These are phyloP conservation scores for Fusarium sterilihyphosum DNA, from an alignment of 2,329 filamentous ascomycete species.

Conservation along the genomic window DNA sequence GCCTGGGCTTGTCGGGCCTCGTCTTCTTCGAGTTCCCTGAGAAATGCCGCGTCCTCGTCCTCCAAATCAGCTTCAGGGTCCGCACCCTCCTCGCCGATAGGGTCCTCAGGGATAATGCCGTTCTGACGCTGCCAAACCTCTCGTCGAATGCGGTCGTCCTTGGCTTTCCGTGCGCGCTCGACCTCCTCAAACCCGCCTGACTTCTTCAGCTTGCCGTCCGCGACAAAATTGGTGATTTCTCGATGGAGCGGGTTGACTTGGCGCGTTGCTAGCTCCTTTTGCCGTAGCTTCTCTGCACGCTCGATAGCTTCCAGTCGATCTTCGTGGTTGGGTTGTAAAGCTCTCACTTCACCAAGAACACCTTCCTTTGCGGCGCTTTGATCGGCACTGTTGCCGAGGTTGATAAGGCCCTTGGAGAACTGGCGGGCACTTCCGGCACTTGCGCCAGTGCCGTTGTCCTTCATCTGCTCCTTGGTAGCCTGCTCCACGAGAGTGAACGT, in stretches of 20 bases:
- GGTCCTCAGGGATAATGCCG: slow-evolving; percentile 59
- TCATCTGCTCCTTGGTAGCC: slow-evolving; percentile 97
- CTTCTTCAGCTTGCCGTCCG: slow-evolving; percentile 94
- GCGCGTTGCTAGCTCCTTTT: slow-evolving; percentile 85
- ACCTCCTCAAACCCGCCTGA: slow-evolving; percentile 94
- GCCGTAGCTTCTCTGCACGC: slow-evolving; percentile 89
- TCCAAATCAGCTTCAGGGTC: slow-evolving; percentile 32
- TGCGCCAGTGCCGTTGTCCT: slow-evolving; percentile 68
- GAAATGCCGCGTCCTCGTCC: slow-evolving; percentile 20
- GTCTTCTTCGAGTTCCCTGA: slow-evolving; percentile 17
- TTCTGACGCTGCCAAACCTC: slow-evolving; percentile 80
- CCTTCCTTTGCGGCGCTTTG: slow-evolving; percentile 88
- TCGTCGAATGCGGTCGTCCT: slow-evolving; percentile 85
- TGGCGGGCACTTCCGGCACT: slow-evolving; percentile 63
- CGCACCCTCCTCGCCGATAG: slow-evolving; percentile 51
- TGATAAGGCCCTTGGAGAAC: slow-evolving; percentile 64
- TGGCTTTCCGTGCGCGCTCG: slow-evolving; percentile 82
- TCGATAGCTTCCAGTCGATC: slow-evolving; percentile 94
- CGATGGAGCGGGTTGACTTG: slow-evolving; percentile 81
- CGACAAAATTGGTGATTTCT: slow-evolving; percentile 85
- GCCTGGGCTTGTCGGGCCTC: background rate
- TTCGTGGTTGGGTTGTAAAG: slow-evolving; percentile 94
- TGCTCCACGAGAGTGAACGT: slow-evolving; percentile 97
- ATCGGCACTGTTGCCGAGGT: slow-evolving; percentile 68
- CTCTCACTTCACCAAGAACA: slow-evolving; percentile 91